Percentiles rank a stretch among this genome's conserved stretches.
These are phyloP conservation scores for Heliamphora exappendiculata DNA, from an alignment of 148 eudicot species.

Conservation along the genomic window DNA sequence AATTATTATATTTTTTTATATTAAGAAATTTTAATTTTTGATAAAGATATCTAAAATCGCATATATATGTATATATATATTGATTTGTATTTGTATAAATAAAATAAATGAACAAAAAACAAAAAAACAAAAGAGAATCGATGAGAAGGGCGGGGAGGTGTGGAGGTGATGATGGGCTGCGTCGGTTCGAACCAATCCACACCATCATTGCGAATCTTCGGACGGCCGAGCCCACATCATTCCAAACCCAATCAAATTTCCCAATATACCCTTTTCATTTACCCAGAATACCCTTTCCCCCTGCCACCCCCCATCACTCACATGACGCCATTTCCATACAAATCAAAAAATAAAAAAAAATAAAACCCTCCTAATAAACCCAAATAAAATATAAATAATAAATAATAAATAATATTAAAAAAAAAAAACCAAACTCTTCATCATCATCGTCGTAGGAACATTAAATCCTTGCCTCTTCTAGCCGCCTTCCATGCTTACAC, in stretches of 20 bases:
- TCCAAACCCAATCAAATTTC: conserved; percentile 13
- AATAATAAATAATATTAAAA: not conserved
- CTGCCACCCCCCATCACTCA: conserved; percentile 32
- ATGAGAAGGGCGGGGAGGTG: conserved; percentile 11
- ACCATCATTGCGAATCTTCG: conserved; percentile 92
- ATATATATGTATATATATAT: too few relatives aligned
- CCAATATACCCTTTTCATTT: conserved; percentile 2
- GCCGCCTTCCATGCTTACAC: conserved; percentile 91
- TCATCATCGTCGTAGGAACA: conserved; percentile 24
- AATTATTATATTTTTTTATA: too few relatives aligned
- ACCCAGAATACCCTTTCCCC: conserved; percentile 6
- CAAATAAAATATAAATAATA: not conserved
- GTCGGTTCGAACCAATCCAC: conserved; percentile 57
- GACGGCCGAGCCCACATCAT: conserved; percentile 63
- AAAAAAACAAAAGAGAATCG: conserved; percentile 34
- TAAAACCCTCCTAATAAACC: not conserved
- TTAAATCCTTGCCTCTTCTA: conserved; percentile 43
- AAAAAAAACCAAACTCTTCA: not conserved
- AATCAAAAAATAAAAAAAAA: not conserved
- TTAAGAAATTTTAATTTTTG: too few relatives aligned
- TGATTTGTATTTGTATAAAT: too few relatives aligned
- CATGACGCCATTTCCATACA: conserved; percentile 24
- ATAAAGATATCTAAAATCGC: too few relatives aligned
- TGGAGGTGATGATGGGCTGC: conserved; percentile 51
- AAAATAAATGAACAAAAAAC: not conserved